A percentile compares a stretch with the other conserved stretches of the same genome.
Evolutionary conservation across 2,329 filamentous ascomycete species (phyloP).

Genomic region (Ambrosiella xylebori): DNA sequence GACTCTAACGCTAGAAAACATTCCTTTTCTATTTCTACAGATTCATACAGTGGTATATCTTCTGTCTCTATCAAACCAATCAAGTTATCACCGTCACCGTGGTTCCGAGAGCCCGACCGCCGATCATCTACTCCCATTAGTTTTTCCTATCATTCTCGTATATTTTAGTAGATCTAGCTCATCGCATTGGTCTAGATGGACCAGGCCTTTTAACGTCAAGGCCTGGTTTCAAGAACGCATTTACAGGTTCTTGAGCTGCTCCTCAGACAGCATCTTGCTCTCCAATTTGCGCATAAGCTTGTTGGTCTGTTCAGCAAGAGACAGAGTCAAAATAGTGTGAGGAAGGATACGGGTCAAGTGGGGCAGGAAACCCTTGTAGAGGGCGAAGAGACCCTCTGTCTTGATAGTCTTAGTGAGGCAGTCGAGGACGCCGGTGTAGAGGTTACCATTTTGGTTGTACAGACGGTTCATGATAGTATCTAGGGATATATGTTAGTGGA

Average conservation of each 20-base stretch:
- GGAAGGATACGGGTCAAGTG: constrained; percentile 88
- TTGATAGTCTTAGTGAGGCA: constrained; percentile 80
- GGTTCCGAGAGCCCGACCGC: neutral
- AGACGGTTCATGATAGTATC: constrained; percentile 98
- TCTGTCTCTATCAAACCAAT: constrained; percentile 8
- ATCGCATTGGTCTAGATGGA: too few relatives aligned
- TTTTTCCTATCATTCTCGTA: neutral
- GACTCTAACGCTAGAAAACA: constrained; percentile 3
- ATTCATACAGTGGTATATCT: neutral
- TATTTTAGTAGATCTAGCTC: neutral
- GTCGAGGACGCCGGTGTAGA: constrained; percentile 89
- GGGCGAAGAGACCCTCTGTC: constrained; percentile 77
- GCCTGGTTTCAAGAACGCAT: neutral
- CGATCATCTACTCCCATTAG: neutral
- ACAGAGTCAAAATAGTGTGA: constrained; percentile 86
- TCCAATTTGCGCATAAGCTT: constrained; percentile 76
- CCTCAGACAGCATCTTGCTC: constrained; percentile 30
- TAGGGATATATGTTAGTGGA: constrained; percentile 9
- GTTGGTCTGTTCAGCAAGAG: constrained; percentile 90
- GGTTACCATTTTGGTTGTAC: constrained; percentile 96
- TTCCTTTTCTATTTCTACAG: neutral
- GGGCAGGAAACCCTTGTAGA: constrained; percentile 96
- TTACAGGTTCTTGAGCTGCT: constrained; percentile 20
- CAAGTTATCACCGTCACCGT: neutral
- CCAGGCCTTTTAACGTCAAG: too few relatives aligned